Conservation (phyloP, 1,284 basidiomycete genomes). For the Heterobasidion parviporum region DNA sequence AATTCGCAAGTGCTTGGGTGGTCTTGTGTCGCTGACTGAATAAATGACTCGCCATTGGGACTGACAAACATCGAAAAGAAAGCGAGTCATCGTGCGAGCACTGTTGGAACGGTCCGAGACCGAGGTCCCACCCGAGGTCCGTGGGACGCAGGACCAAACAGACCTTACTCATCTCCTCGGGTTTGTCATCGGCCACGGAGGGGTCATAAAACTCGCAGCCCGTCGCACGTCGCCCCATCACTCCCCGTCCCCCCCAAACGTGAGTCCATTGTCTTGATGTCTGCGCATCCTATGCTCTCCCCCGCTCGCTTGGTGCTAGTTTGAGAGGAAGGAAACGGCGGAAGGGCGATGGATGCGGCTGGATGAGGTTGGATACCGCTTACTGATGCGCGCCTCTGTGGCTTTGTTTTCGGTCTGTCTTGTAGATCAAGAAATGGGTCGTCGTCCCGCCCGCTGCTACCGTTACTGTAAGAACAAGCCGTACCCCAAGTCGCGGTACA, state of each 20-base stretch:
- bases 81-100: background rate
- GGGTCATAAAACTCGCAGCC: background rate
- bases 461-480: conserved; percentile 99
- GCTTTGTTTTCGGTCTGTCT: conserved; percentile 10
- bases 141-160: background rate
- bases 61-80: background rate
- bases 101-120: background rate
- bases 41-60: no score
- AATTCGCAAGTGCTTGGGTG: no score
- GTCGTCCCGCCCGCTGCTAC: conserved; percentile 94
- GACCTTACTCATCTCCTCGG: background rate
- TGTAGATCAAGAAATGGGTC: conserved; percentile 60
- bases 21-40: no score
- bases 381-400: background rate
- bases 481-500: conserved; percentile 91
- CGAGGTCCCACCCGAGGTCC: background rate
- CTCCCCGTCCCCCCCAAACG: background rate
- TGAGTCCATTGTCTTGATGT: background rate
- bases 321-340: background rate
- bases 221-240: background rate
- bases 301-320: background rate
- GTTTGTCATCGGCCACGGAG: background rate
- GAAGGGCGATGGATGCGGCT: background rate
- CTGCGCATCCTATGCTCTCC: background rate
- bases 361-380: background rate